These are phyloP conservation scores for Rubus idaeus DNA, from an alignment of 306 rosid genomes.

Conservation along the genomic window DNA sequence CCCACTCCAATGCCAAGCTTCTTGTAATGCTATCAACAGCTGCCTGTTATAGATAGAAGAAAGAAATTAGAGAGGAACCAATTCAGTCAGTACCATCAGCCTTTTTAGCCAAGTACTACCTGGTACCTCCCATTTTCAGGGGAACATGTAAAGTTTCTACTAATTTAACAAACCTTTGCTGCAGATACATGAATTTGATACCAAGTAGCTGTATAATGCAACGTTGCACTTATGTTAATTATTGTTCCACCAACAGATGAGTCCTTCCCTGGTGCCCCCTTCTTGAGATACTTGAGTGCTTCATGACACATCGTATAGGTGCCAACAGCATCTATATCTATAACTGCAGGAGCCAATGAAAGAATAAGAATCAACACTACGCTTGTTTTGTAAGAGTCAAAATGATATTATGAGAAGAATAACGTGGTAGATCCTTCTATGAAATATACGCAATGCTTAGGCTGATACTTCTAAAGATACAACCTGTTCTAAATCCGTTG, in stretches of 20 bases:
- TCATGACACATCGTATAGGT: constrained; percentile 94
- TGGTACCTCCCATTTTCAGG: not conserved
- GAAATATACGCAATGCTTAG: not conserved
- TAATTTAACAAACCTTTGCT: constrained; percentile 63
- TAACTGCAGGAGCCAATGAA: constrained; percentile 44
- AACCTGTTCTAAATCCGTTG: constrained; percentile 26
- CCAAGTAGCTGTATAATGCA: constrained; percentile 87
- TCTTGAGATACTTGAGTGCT: constrained; percentile 88
- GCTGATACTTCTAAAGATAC: not conserved
- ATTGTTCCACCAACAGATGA: constrained; percentile 61
- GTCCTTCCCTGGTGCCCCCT: constrained; percentile 72
- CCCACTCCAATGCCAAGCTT: constrained; percentile 31
- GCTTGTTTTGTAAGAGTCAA: not conserved
- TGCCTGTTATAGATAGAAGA: constrained; percentile 16
- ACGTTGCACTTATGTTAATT: constrained; percentile 78
- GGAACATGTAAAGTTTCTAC: not conserved
- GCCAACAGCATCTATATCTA: constrained; percentile 94
- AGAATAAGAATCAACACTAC: not conserved
- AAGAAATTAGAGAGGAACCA: not conserved
- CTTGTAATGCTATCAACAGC: constrained; percentile 26
- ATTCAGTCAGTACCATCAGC: not conserved
- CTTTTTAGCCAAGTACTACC: not conserved
- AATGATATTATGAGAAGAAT: not conserved
- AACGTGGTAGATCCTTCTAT: not conserved
- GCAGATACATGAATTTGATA: constrained; percentile 93